Evolutionary conservation across 345 rosid species (phyloP), one percentile per base, ranked within the genome.

Genomic region (thale cress (Arabidopsis thaliana)): DNA sequence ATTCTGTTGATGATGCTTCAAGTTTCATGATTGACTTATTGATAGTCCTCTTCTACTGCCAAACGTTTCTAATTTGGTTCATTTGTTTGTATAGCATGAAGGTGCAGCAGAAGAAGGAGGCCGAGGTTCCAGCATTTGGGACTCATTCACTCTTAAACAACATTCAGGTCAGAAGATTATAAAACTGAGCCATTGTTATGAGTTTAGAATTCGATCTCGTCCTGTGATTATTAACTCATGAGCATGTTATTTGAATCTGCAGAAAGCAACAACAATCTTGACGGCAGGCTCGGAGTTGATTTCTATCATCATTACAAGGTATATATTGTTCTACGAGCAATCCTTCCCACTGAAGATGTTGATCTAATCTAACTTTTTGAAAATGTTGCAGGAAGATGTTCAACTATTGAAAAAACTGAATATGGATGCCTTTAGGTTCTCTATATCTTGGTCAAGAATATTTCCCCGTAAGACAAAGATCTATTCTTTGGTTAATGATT

Each of bases 391-490:
- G 89, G 83, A 83, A 45, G 90, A 87, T 65, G 71, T 79, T 12
- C 77, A 67, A 24, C 50, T 80, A 30, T 32, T 87, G 75, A 82
- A 83, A 23, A 63, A 59, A 4, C 1, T 85, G 25, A 83, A 84
- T 30, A 61, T 83, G 69, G 83, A 87, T 69, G 77, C 82, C 45
- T 85, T 79, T 46, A 87, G 85, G 24, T 82, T 87, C 77, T 87
- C 87, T 42, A 82, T 87, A 4, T 83, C 88, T 24, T 87, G 90
- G 90, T 36, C 87, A 33, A 78, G 91, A 78, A 34, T 87, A 8
- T 59, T 82, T 28, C 88, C 88, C 0, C 45, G 87, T 87, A 83
- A 76, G 78, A 37, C 51, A 30, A 28, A 28, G 24, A 13, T 37
- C 6, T 6, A 0, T 45, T 48, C n/a, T 25, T 34, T 60, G 58